Base-by-base conservation (phyloP, 148 eudicot genomes). In the Amaranthus palmeri region DNA sequence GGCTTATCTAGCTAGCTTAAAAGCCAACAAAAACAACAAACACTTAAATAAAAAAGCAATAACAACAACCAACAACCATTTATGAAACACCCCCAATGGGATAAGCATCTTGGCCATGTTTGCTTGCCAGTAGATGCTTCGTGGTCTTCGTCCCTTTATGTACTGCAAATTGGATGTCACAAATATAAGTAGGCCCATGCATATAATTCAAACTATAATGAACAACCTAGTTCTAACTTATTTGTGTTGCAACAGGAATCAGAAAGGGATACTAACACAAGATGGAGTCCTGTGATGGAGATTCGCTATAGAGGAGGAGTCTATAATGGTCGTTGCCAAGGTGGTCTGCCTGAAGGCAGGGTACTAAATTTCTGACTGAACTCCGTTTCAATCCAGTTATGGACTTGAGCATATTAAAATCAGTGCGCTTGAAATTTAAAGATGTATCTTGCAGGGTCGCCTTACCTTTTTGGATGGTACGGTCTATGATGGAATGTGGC, bases 301-400 rank as follows among this genome's bases (percentile, higher is more conserved):
- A 91, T 93, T 69, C 81, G 81, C 55, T 93, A 93, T 75, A 85
- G 84, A 80, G 98, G 98, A 81, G 97, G 98, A 65, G 56, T 72
- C 65, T 93, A 91, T 77, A 78, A 79, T 80, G 98, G 97, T 10
- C 96, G 86, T 49, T 79, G 89, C 76, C 92, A 93, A 81, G 97
- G 97, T 61, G 98, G 97, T 74, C 91, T 93, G 73, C 98, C 98
- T 8, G 97, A 93, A 80, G 98, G 98, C 77, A 91, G 91, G 96
- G 98, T 93, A 85, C 66, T 70, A 13, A 15, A 45, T 52, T 74
- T 53, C 43, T 57, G 65, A 46, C 66, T 68, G 10, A 3, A 64
- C 46, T 42, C 11, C 40, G 15, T 49, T 51, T 18, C 45, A 9
- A 18, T 11, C 56, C 63, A 14, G 62, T 71, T 76, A 66, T 66